A percentile compares a stretch with the other conserved stretches of the same genome.
Evolutionary conservation across 2,329 filamentous ascomycete species (phyloP).

Genomic region (Colletotrichum sp.): DNA sequence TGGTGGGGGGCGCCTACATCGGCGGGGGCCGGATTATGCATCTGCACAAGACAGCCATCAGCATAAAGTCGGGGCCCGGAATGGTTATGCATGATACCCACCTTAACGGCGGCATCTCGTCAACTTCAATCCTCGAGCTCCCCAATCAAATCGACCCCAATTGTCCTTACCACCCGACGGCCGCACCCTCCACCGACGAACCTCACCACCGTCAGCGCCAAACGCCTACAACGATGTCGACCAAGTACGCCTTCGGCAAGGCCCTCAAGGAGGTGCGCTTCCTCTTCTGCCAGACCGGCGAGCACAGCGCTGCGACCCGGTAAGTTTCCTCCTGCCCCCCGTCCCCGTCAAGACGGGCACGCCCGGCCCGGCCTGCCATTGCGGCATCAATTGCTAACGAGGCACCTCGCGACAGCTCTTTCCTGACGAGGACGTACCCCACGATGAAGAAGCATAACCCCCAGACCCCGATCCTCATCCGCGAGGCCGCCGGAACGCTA

Average conservation of each 20-base stretch:
- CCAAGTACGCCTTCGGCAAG: slow-evolving; percentile 90
- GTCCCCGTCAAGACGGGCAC: neutral
- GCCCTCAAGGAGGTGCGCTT: slow-evolving; percentile 95
- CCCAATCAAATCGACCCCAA: slow-evolving; percentile 18
- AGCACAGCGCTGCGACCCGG: slow-evolving; percentile 89
- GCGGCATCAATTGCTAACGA: slow-evolving; percentile 19
- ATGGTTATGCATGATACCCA: neutral
- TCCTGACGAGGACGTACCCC: slow-evolving; percentile 89
- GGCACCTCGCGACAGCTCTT: slow-evolving; percentile 63
- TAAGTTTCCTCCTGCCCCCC: slow-evolving; percentile 44
- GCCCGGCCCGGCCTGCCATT: neutral
- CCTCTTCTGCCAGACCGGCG: slow-evolving; percentile 93
- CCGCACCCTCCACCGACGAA: neutral
- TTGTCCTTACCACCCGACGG: slow-evolving; percentile 20
- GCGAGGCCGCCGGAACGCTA: slow-evolving; percentile 84
- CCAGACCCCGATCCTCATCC: slow-evolving; percentile 88
- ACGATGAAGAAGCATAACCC: slow-evolving; percentile 99
- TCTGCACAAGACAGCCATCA: neutral
- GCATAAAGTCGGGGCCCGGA: neutral
- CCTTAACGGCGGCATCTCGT: neutral
- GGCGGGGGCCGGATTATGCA: neutral
- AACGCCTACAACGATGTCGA: slow-evolving; percentile 63
- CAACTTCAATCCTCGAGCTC: slow-evolving; percentile 20
- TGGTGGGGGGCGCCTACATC: neutral
- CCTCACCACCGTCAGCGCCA: slow-evolving; percentile 5